Conservation (phyloP, 140 eudicot species). For the Flaveria floridana region DNA sequence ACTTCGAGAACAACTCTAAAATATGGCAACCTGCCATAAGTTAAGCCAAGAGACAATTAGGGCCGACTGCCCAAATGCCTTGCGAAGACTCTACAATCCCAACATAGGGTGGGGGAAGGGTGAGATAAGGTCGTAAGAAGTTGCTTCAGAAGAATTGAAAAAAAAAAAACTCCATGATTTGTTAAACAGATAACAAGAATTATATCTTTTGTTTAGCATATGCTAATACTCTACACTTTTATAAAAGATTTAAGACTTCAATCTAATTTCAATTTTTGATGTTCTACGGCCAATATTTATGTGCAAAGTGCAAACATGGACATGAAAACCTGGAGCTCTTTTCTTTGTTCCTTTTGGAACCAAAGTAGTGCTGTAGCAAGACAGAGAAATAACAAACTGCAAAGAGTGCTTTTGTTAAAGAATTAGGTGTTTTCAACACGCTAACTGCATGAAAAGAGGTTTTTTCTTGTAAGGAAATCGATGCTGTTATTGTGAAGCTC, state of each 20-base stretch:
- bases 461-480: neutral
- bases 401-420: slow-evolving; percentile 21
- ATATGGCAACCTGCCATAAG: no score
- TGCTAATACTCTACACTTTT: slow-evolving; percentile 11
- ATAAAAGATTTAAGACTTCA: neutral
- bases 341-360: slow-evolving; percentile 2
- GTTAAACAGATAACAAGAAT: neutral
- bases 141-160: no score
- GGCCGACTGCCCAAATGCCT: no score
- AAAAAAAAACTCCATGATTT: no score
- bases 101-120: no score
- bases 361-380: neutral
- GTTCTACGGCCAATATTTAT: neutral
- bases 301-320: slow-evolving; percentile 14
- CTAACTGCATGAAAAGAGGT: neutral
- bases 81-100: no score
- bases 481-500: slow-evolving; percentile 11
- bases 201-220: slow-evolving; percentile 16
- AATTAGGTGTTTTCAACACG: slow-evolving; percentile 5
- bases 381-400: slow-evolving; percentile 3
- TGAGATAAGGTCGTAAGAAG: no score
- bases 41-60: no score
- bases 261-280: neutral
- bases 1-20: no score
- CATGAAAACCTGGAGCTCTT: slow-evolving; percentile 18